A percentile compares a stretch with the other conserved stretches of the same genome.
phyloP scores from a whole-genome alignment of 2,329 filamentous ascomycete species.

The Alternaria sp. region DNA sequence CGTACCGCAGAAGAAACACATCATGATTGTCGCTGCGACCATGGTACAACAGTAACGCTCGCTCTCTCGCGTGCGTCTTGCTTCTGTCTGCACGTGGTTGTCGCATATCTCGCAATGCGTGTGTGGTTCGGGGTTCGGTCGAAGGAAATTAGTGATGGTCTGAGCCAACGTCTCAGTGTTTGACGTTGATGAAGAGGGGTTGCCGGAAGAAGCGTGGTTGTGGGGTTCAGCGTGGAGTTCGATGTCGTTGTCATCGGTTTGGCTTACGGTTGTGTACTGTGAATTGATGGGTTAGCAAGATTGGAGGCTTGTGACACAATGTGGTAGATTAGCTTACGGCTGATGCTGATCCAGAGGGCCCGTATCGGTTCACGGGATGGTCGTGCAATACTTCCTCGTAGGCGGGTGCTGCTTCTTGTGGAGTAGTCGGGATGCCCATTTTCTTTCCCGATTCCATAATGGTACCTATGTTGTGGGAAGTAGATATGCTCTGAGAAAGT shows the following conservation, averaged over 20 bases:
- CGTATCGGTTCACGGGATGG: conserved; percentile 28
- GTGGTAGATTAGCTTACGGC: conserved; percentile 11
- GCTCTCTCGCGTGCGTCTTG: conserved; percentile 23
- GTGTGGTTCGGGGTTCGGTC: conserved; percentile 27
- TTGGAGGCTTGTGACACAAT: not conserved
- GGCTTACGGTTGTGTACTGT: conserved; percentile 34
- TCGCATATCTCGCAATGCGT: conserved; percentile 40
- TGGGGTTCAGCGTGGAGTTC: conserved; percentile 27
- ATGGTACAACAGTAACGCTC: conserved; percentile 33
- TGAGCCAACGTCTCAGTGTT: conserved; percentile 27
- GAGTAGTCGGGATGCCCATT: conserved; percentile 28
- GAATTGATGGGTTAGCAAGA: not conserved
- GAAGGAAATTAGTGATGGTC: conserved; percentile 33
- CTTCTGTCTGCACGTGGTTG: conserved; percentile 21
- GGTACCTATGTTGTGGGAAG: not conserved
- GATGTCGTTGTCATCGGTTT: conserved; percentile 33
- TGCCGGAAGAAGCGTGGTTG: not conserved
- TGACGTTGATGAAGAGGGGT: not conserved
- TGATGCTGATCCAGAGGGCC: conserved; percentile 26
- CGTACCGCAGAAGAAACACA: conserved; percentile 16
- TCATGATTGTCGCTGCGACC: conserved; percentile 32
- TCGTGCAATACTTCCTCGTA: conserved; percentile 37
- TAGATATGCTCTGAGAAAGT: not conserved
- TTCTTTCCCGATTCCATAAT: not conserved
- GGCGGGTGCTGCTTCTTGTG: conserved; percentile 32